A percentile compares a stretch with the other conserved stretches of the same genome.
phyloP scores from a whole-genome alignment of 2,329 filamentous ascomycete species.

The Malbranchea zuffiana region DNA sequence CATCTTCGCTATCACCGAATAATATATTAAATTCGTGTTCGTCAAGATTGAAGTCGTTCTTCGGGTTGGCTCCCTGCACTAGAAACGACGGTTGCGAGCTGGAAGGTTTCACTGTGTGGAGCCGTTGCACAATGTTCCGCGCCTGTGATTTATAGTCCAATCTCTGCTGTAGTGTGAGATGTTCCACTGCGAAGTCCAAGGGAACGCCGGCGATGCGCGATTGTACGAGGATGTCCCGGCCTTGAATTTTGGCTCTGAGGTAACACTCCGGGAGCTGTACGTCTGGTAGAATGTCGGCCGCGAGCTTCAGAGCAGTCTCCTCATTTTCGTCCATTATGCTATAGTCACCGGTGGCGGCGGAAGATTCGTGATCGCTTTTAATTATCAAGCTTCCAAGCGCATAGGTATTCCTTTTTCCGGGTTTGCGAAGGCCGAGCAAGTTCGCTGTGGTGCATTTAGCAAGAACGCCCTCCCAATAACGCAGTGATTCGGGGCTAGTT shows the following conservation, averaged over 20 bases:
- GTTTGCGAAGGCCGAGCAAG: constrained; percentile 23
- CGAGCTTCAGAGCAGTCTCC: constrained; percentile 25
- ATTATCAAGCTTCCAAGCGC: constrained; percentile 29
- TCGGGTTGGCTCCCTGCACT: constrained; percentile 1
- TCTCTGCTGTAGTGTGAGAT: constrained; percentile 27
- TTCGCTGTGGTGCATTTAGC: constrained; percentile 21
- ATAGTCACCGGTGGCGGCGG: constrained; percentile 21
- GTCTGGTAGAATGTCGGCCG: constrained; percentile 24
- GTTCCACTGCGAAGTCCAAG: constrained; percentile 22
- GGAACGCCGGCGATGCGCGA: constrained; percentile 32
- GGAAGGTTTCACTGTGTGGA: constrained; percentile 6
- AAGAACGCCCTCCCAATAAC: constrained; percentile 30
- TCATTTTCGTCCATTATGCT: constrained; percentile 30
- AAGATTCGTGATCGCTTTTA: constrained; percentile 25
- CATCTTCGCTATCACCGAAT: constrained; percentile 20
- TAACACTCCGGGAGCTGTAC: constrained; percentile 28
- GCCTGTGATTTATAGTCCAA: constrained; percentile 27
- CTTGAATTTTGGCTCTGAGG: constrained; percentile 28
- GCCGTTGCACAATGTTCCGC: constrained; percentile 24
- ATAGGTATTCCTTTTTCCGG: constrained; percentile 25
- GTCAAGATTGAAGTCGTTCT: constrained; percentile 9
- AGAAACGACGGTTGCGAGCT: constrained; percentile 9
- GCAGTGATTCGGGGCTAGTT: constrained; percentile 20
- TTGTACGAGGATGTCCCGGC: constrained; percentile 31
- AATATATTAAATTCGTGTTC: constrained; percentile 25